Evolutionary conservation across 2,329 filamentous ascomycete species (phyloP).

Genomic region (Colletotrichum eleusines): DNA sequence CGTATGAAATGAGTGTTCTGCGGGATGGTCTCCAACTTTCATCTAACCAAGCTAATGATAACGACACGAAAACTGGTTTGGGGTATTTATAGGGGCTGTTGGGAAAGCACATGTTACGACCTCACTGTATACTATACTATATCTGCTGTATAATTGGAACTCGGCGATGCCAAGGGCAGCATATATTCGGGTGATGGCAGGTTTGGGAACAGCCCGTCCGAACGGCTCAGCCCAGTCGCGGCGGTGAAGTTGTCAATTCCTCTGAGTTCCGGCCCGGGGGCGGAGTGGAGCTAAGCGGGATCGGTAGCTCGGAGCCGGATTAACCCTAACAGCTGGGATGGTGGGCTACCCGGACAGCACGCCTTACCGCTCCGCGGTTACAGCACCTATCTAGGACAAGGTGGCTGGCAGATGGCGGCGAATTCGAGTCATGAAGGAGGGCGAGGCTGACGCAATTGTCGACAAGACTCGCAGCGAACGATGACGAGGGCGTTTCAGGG

Average conservation of each 20-base stretch:
- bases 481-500: conserved; percentile 26
- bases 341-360: neutral
- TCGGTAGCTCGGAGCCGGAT: neutral
- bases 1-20: too few relatives aligned
- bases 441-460: conserved; percentile 28
- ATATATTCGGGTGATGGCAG: neutral
- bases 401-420: neutral
- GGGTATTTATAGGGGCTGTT: neutral
- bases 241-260: neutral
- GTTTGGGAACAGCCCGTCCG: neutral
- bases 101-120: neutral
- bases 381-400: too few relatives aligned
- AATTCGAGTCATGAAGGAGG: conserved; percentile 40
- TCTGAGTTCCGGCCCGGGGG: neutral
- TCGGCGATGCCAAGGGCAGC: neutral
- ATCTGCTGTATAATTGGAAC: neutral
- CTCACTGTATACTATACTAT: neutral
- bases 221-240: neutral
- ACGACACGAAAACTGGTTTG: neutral
- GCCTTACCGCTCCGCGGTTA: neutral
- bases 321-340: neutral
- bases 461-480: neutral
- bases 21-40: neutral
- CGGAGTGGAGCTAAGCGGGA: neutral
- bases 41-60: neutral